Percentiles rank a stretch among this genome's conserved stretches.
These are phyloP conservation scores for Dendrostoma leiphaemia DNA, from an alignment of 2,329 filamentous ascomycete species.

Conservation along the genomic window DNA sequence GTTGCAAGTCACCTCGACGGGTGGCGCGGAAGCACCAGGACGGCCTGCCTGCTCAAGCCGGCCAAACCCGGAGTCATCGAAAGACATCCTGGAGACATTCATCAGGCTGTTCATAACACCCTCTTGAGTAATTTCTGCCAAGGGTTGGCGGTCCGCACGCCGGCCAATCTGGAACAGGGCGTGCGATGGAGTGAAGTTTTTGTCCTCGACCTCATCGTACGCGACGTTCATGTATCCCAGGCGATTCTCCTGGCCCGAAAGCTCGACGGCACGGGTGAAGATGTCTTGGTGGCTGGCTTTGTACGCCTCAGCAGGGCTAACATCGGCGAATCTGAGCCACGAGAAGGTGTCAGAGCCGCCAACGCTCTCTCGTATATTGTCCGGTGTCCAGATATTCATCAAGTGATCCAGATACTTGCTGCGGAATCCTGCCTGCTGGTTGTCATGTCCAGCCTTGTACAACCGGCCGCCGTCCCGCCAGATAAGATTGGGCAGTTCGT, in stretches of 20 bases:
- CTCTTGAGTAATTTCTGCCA: conserved; percentile 69
- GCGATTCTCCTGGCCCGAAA: conserved; percentile 54
- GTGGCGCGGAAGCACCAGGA: conserved; percentile 79
- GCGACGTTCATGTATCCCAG: conserved; percentile 65
- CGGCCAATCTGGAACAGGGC: conserved; percentile 79
- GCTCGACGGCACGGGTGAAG: conserved; percentile 69
- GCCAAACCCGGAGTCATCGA: conserved; percentile 68
- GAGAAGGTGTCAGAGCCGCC: conserved; percentile 70
- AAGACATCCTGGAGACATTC: conserved; percentile 70
- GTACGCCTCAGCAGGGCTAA: conserved; percentile 71
- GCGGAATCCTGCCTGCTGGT: conserved; percentile 74
- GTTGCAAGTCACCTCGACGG: conserved; percentile 76
- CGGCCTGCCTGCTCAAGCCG: conserved; percentile 79
- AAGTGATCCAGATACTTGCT: conserved; percentile 74
- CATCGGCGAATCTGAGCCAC: conserved; percentile 84
- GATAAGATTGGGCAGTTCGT: conserved; percentile 76
- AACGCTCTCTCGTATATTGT: conserved; percentile 68
- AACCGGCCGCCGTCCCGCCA: conserved; percentile 79
- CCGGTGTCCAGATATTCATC: conserved; percentile 87
- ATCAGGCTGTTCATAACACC: conserved; percentile 73
- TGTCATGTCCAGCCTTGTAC: conserved; percentile 69
- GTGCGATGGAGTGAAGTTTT: conserved; percentile 67
- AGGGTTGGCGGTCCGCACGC: conserved; percentile 62
- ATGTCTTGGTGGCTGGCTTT: conserved; percentile 66
- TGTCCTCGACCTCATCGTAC: conserved; percentile 65